Conservation (phyloP, 1,284 basidiomycete species). For the Leucoagaricus sp. region DNA sequence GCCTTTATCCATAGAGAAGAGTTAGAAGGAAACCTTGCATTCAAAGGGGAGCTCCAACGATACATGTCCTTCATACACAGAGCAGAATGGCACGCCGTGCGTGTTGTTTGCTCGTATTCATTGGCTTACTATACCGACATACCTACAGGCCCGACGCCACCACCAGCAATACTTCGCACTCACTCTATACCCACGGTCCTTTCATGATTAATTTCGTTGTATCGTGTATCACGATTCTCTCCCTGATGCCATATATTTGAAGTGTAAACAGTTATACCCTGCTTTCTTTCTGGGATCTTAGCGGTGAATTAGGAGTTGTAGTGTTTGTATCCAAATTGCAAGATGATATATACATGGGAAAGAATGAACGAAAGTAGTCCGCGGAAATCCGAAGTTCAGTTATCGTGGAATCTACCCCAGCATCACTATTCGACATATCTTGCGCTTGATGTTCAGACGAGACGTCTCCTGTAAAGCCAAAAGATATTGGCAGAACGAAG, state of each 20-base stretch:
- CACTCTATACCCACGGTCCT: not conserved
- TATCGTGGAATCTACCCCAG: too few relatives aligned
- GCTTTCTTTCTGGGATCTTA: not conserved
- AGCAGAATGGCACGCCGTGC: constrained; percentile 65
- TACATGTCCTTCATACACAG: constrained; percentile 74
- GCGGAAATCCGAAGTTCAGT: too few relatives aligned
- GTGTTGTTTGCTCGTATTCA: constrained; percentile 28
- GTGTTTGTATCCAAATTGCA: not conserved
- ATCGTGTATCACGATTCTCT: not conserved
- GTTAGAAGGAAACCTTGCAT: not conserved
- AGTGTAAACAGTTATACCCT: not conserved
- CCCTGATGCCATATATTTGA: not conserved
- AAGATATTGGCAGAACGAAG: constrained; percentile 1
- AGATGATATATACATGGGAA: not conserved
- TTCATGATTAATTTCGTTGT: not conserved
- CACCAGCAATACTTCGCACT: constrained; percentile 1
- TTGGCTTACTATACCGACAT: not conserved
- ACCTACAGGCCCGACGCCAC: constrained; percentile 7
- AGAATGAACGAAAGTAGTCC: not conserved
- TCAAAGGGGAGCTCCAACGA: constrained; percentile 50
- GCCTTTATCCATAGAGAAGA: constrained; percentile 3
- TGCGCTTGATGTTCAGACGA: too few relatives aligned
- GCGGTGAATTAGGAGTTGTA: not conserved
- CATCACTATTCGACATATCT: too few relatives aligned
- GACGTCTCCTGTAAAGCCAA: constrained; percentile 17